These are phyloP conservation scores for Rhynchosporium graminicola DNA, from an alignment of 2,329 filamentous ascomycete species.

Conservation along the genomic window DNA sequence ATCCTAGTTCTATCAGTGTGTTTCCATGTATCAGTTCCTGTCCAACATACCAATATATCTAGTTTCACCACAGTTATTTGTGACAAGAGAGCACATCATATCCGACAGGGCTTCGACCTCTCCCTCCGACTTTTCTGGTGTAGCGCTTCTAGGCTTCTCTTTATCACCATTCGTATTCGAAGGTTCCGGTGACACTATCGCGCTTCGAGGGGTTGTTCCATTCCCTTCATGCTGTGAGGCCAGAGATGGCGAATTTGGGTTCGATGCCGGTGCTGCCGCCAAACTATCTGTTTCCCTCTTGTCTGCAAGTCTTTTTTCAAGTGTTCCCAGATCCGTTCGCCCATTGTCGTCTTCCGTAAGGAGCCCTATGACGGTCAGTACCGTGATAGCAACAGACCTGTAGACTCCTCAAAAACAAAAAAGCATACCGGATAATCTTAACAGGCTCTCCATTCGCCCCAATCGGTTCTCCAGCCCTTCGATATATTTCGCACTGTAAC, in stretches of 20 bases:
- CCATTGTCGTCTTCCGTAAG: constrained; percentile 83
- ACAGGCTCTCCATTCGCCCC: constrained; percentile 90
- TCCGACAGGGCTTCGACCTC: constrained; percentile 89
- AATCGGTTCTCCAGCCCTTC: constrained; percentile 93
- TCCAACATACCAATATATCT: constrained; percentile 80
- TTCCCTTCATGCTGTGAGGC: constrained; percentile 48
- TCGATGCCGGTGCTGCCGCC: constrained; percentile 36
- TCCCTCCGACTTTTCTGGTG: constrained; percentile 55
- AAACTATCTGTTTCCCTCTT: constrained; percentile 45
- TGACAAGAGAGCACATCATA: constrained; percentile 98
- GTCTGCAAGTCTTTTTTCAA: constrained; percentile 75
- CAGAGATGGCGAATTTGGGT: constrained; percentile 43
- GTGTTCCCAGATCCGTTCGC: constrained; percentile 80
- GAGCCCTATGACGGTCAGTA: constrained; percentile 54
- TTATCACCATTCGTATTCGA: constrained; percentile 24
- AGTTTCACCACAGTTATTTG: constrained; percentile 91
- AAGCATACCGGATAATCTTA: constrained; percentile 72
- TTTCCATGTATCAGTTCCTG: constrained; percentile 63
- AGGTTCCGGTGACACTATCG: constrained; percentile 52
- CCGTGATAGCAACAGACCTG: not conserved
- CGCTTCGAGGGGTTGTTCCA: constrained; percentile 46
- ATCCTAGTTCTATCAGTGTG: constrained; percentile 57
- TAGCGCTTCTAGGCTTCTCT: constrained; percentile 35
- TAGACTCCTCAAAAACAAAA: constrained; percentile 23
- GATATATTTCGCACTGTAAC: constrained; percentile 86